Evolutionary conservation across 202 grass and related monocot genomes (phyloP), one percentile per base, ranked within the genome.

Genomic region (Bolboschoenoplectus hybrid): DNA sequence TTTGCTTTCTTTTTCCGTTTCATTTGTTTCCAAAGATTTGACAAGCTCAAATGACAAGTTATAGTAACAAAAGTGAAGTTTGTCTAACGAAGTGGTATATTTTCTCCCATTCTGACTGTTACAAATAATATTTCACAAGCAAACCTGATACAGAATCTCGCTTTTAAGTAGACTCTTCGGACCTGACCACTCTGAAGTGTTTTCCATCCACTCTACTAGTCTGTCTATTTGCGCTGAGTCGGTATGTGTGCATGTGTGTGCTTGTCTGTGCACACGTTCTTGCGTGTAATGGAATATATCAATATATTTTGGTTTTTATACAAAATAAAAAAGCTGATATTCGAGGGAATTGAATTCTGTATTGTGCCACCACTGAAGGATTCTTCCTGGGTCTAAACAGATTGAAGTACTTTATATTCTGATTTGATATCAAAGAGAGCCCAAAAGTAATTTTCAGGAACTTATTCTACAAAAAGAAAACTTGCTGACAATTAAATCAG

Each of bases 161-260:
- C 71, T 86, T n/a, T 86, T 66, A 49, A 86, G 70, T 3, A 86
- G 84, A 62, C 17, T 77, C 55, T 86, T 86, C 4, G 71, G 67
- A 46, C 64, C 52, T 60, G 56, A 81, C 38, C 38, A 43, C 8
- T 12, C 56, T 20, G 68, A 47, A 72, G 17, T 19, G 1, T 72
- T 19, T 72, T 20, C 43, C 17, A 46, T 47, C 43, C 6, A 16
- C 68, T 46, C 43, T 46, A 14, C 5, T 26, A 26, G 26, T 26
- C 26, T 26, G 26, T 26, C 26, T 26, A 26, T 26, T 26, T 26
- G 26, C 26, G 26, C 26, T 26, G 26, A 26, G 26, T 26, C 26
- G 26, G 16, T 47, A 41, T 16, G 7, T 10, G 41, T 9, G 43
- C 63, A 12, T 72, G 64, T 39, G 9, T 61, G 57, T 20, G 4